A percentile compares a stretch with the other conserved stretches of the same genome.
These are phyloP conservation scores for Ustilago hordei DNA, from an alignment of 1,284 basidiomycete genomes.

Conservation along the genomic window DNA sequence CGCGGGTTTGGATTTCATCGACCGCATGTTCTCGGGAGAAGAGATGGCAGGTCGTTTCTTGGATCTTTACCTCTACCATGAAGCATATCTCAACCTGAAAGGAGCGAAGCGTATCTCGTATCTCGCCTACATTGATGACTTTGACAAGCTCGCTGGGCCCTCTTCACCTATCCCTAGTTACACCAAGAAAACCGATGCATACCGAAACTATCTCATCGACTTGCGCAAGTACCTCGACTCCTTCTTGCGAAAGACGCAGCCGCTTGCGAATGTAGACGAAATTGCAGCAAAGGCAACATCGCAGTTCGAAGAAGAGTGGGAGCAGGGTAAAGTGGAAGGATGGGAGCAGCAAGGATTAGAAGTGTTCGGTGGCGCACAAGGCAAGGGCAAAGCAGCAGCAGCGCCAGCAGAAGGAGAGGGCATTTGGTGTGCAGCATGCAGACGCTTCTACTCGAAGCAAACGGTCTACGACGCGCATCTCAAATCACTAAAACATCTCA, in stretches of 20 bases:
- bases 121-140: constrained; percentile 79
- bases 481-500: constrained; percentile 92
- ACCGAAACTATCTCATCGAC: constrained; percentile 56
- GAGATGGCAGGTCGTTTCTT: constrained; percentile 94
- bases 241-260: constrained; percentile 87
- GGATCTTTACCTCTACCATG: constrained; percentile 89
- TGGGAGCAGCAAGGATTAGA: constrained; percentile 77
- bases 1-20: constrained; percentile 52
- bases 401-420: constrained; percentile 71
- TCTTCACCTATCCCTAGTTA: constrained; percentile 45
- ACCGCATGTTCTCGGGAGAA: constrained; percentile 76
- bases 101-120: constrained; percentile 87
- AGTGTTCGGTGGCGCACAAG: constrained; percentile 60
- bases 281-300: constrained; percentile 77
- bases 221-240: constrained; percentile 86
- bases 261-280: constrained; percentile 82
- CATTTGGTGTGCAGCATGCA: constrained; percentile 96
- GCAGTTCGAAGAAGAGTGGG: constrained; percentile 86
- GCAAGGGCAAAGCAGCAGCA: constrained; percentile 43
- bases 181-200: constrained; percentile 61
- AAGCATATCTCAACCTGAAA: constrained; percentile 82
- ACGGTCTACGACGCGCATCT: constrained; percentile 97
- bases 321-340: constrained; percentile 77
- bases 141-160: constrained; percentile 74
- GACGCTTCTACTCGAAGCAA: constrained; percentile 93